Conservation (phyloP, 2,329 filamentous ascomycete species). For the Ceratocystis smalleyi region DNA sequence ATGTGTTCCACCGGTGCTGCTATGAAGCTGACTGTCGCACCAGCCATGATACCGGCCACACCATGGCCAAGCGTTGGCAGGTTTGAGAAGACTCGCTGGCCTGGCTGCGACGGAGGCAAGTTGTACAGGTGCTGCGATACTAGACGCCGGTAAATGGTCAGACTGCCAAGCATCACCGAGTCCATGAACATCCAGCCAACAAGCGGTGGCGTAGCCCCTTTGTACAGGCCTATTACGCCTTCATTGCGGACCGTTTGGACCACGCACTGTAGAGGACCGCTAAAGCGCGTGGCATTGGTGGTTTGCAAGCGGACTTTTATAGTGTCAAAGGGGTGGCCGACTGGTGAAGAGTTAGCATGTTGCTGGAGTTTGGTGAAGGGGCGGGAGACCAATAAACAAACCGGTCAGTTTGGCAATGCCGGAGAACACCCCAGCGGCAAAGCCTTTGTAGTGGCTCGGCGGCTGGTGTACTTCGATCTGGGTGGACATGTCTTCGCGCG, state of each 20-base stretch:
- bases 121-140: slow-evolving; percentile 65
- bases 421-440: slow-evolving; percentile 90
- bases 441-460: slow-evolving; percentile 70
- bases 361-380: slow-evolving; percentile 19
- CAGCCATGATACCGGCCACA: slow-evolving; percentile 72
- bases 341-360: slow-evolving; percentile 22
- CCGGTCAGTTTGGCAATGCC: slow-evolving; percentile 80
- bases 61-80: slow-evolving; percentile 71
- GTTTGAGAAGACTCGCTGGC: slow-evolving; percentile 12
- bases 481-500: background rate
- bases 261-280: slow-evolving; percentile 72
- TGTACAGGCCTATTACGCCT: slow-evolving; percentile 75
- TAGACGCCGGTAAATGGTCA: slow-evolving; percentile 77
- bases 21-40: slow-evolving; percentile 79
- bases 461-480: slow-evolving; percentile 7
- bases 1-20: slow-evolving; percentile 90
- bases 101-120: slow-evolving; percentile 18
- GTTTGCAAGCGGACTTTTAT: slow-evolving; percentile 94
- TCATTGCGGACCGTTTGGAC: slow-evolving; percentile 74
- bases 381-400: slow-evolving; percentile 26
- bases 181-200: slow-evolving; percentile 99
- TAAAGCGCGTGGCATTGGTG: slow-evolving; percentile 59
- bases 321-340: slow-evolving; percentile 75
- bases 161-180: slow-evolving; percentile 70
- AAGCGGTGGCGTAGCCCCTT: slow-evolving; percentile 79